These are phyloP conservation scores for Pseudogymnoascus sp. DNA, from an alignment of 2,329 filamentous ascomycete genomes.

Conservation along the genomic window DNA sequence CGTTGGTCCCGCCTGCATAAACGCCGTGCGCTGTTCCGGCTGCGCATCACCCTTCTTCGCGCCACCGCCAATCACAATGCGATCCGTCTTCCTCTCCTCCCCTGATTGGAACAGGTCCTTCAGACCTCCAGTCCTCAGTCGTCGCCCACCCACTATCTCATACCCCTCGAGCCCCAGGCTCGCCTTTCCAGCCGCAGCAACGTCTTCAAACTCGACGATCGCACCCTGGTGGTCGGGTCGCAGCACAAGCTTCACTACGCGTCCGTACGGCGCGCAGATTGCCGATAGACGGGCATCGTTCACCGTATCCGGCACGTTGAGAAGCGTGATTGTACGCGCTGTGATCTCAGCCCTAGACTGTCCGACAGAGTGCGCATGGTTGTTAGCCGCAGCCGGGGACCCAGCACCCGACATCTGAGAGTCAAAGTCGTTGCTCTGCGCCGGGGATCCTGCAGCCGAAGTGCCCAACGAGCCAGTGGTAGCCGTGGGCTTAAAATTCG, in stretches of 20 bases:
- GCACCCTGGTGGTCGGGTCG: conserved; percentile 79
- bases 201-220: conserved; percentile 70
- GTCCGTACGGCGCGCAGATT: conserved; percentile 63
- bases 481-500: conserved; percentile 50
- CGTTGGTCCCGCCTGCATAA: conserved; percentile 24
- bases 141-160: conserved; percentile 45
- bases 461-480: conserved; percentile 32
- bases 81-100: conserved; percentile 38
- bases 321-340: conserved; percentile 69
- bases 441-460: conserved; percentile 30
- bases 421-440: conserved; percentile 25
- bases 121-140: conserved; percentile 47
- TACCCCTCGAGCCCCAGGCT: conserved; percentile 51
- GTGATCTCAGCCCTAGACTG: conserved; percentile 44
- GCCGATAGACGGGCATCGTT: conserved; percentile 77
- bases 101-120: conserved; percentile 49
- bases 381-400: conserved; percentile 24
- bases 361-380: conserved; percentile 22
- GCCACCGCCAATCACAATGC: conserved; percentile 30
- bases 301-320: conserved; percentile 86
- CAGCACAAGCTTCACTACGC: conserved; percentile 68
- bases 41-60: conserved; percentile 32
- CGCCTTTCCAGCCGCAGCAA: conserved; percentile 63
- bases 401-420: conserved; percentile 26
- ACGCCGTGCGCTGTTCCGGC: conserved; percentile 25